Evolutionary conservation across 192 early-diverging fungal species (phyloP), one percentile per base, ranked within the genome.

Genomic region (Coemansia sp.): DNA sequence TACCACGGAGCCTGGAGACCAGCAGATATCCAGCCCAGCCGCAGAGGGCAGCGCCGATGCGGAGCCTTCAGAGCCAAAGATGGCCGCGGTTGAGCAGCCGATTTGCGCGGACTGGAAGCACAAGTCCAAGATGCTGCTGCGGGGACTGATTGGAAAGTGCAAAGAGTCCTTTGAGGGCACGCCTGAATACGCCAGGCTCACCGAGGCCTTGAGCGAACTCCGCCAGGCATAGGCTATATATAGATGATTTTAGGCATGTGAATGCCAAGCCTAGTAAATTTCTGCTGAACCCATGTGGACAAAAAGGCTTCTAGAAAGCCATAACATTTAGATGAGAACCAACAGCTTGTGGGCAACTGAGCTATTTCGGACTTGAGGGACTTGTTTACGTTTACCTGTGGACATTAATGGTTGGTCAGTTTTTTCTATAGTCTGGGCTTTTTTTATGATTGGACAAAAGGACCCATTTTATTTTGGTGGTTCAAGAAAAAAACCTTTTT

Each of bases 51-150:
- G 14, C 5, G 37, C 8, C 11, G 18, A 21, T 13, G 56, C 37
- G 19, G 42, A n/a, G 44, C 38, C 50, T 3, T 55, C 60, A 13
- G 50, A 38, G 40, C 59, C 53, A 44, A 72, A 78, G 40, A 68
- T 72, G 6, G 68, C 63, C 3, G 72, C 75, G 8, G 61, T 59
- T 12, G 67, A 56, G 20, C 56, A 63, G 21, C 42, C 78, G 6
- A 90, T 94, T 19, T 92, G 91, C 57, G 81, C 83, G 20, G 94
- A 97, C 66, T 97, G 94, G 94, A 75, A 70, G 50, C 93, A 93
- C 58, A 91, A 96, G 62, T 80, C 89, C 9, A 86, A 84, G 60
- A 87, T 84, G 76, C 72, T 90, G 33, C 65, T 97, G 59, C 90
- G 88, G 49, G 85, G 90, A 19, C 72, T 97, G 53, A 84, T 96